These are phyloP conservation scores for Fusarium sp. DNA, from an alignment of 2,329 filamentous ascomycete genomes.

Conservation along the genomic window DNA sequence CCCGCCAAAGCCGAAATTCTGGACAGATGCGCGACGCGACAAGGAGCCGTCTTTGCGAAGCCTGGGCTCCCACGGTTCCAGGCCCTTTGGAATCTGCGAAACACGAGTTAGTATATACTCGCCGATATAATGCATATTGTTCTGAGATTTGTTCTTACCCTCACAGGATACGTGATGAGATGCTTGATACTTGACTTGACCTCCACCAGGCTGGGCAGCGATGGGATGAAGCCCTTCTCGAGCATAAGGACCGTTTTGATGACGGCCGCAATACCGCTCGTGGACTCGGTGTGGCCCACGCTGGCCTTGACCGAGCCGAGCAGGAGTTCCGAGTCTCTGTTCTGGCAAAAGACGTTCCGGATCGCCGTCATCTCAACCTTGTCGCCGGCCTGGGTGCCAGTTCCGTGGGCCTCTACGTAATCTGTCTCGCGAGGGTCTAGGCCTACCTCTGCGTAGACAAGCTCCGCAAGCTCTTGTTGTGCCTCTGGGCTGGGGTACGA, in stretches of 20 bases:
- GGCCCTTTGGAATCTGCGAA: neutral
- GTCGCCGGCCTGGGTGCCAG: conserved; percentile 21
- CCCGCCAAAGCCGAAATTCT: conserved; percentile 25
- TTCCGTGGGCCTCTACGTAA: conserved; percentile 25
- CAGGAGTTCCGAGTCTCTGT: conserved; percentile 5
- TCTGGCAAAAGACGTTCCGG: conserved; percentile 9
- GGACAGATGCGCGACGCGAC: neutral
- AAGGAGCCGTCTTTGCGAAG: neutral
- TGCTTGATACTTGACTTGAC: conserved; percentile 3
- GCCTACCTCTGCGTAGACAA: neutral
- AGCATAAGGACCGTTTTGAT: conserved; percentile 33
- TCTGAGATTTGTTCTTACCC: neutral
- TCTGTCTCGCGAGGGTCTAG: conserved; percentile 3
- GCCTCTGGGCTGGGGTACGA: neutral
- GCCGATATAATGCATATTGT: neutral
- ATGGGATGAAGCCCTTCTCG: conserved; percentile 26
- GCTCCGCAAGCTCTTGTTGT: conserved; percentile 8
- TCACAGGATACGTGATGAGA: conserved; percentile 15
- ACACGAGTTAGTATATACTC: neutral
- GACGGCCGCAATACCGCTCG: conserved; percentile 20
- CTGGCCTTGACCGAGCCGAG: conserved; percentile 35
- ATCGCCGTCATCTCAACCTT: conserved; percentile 20
- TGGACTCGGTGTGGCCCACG: conserved; percentile 26
- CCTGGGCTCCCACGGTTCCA: neutral
- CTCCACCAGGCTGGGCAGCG: conserved; percentile 18